Base-by-base conservation (phyloP, 768 basidiomycete genomes). In the Paxillus rubicundulus region DNA sequence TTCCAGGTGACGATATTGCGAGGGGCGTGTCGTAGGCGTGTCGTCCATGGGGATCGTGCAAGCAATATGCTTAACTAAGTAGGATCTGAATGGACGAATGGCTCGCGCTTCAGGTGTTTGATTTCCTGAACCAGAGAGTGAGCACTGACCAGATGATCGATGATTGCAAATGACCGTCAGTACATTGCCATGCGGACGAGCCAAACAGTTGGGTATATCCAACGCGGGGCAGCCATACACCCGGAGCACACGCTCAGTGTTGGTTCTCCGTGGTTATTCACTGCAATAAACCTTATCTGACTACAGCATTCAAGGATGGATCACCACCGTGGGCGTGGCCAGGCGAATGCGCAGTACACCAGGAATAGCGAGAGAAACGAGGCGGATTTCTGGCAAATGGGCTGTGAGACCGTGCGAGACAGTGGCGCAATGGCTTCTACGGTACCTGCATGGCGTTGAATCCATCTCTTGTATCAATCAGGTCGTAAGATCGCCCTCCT, bases 211-310 rank as follows among this genome's bases (percentile, higher is more conserved):
- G 30, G 10, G 30, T 33, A 33, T 33, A 12, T 32, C 5, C 30
- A 9, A 32, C 30, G 30, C 30, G 2, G 7, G 33, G 10, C 33
- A 33, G 21, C 14, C 52, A 52, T 45, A 46, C 27, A 27, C 49
- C 48, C 21, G 43, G 50, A 49, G 54, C 52, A 52, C 53, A 51
- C 53, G 63, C 47, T 60, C 54, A 63, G 51, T 28, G n/a, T 32
- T 56, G 56, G 17, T 61, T 44, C 52, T 41, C 48, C 20, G 42
- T 41, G 44, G 61, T 52, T 42, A 46, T 60, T 62, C 43, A 50
- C 61, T 49, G 38, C 24, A 53, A 55, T 62, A 53, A 61, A 53
- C 60, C 57, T 62, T 59, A 57, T 59, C 47, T 54, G 55, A 56
- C 40, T 40, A 38, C 38, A 24, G 52, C 41, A 51, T 42, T 55